These are phyloP conservation scores for Trametes hirsuta DNA, from an alignment of 1,284 basidiomycete species.

Conservation along the genomic window DNA sequence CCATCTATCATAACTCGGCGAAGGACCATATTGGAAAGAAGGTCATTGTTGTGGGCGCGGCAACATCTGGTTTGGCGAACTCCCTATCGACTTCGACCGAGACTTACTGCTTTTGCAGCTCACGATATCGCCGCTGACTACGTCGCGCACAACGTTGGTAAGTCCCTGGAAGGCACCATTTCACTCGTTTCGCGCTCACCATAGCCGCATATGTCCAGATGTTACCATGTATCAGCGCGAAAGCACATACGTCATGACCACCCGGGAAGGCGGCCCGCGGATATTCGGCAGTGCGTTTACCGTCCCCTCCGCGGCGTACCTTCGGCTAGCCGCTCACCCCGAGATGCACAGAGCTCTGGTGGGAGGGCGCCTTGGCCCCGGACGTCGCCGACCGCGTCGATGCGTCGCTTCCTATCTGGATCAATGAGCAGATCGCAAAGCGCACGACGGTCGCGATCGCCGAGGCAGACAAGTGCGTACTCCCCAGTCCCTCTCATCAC, in stretches of 20 bases:
- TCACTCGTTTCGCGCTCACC: too few species aligned
- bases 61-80: conserved; percentile 45
- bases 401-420: conserved; percentile 52
- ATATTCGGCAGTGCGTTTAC: conserved; percentile 38
- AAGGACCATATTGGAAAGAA: conserved; percentile 47
- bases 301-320: background rate
- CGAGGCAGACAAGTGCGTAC: conserved; percentile 49
- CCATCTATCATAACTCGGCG: conserved; percentile 42
- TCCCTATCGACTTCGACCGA: background rate
- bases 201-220: conserved; percentile 34
- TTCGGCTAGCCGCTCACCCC: background rate
- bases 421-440: conserved; percentile 49
- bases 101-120: conserved; percentile 20
- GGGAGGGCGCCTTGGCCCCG: conserved; percentile 48
- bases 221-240: conserved; percentile 67
- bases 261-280: conserved; percentile 45
- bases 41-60: conserved; percentile 52
- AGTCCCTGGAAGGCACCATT: conserved; percentile 9
- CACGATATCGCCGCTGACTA: conserved; percentile 51
- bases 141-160: conserved; percentile 47
- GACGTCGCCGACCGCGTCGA: conserved; percentile 56
- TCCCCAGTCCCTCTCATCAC: background rate
- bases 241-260: conserved; percentile 64
- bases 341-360: conserved; percentile 48
- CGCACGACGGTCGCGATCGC: conserved; percentile 52